Evolutionary conservation across 371 early-diverging fungal genomes (phyloP).

Genomic region (Mortierella polycephala): DNA sequence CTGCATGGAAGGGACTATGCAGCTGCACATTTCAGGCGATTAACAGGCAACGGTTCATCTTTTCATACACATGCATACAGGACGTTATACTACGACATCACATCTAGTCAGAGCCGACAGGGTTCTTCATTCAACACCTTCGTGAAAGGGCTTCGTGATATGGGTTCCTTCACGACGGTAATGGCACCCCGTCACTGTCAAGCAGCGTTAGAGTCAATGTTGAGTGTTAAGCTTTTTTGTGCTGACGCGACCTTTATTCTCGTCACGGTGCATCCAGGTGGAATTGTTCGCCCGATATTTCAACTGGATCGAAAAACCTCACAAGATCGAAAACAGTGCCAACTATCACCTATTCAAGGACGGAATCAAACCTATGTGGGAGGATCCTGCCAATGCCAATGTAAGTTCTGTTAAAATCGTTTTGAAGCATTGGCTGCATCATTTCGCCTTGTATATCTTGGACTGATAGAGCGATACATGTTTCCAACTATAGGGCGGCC

Average conservation of each 20-base stretch:
- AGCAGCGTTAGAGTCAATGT: neutral
- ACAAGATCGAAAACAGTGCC: slow-evolving; percentile 61
- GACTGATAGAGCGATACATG: neutral
- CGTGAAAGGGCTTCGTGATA: slow-evolving; percentile 25
- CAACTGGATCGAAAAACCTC: slow-evolving; percentile 52
- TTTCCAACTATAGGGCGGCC: slow-evolving; percentile 29
- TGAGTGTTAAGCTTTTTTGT: neutral
- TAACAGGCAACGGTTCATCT: no score
- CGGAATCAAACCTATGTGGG: slow-evolving; percentile 98
- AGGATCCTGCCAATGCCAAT: slow-evolving; percentile 91
- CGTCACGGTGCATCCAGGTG: slow-evolving; percentile 12
- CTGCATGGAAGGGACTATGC: neutral
- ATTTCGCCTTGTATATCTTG: neutral
- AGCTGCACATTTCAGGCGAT: neutral
- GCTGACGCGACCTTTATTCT: neutral
- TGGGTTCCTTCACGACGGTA: slow-evolving; percentile 44
- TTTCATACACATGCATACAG: slow-evolving; percentile 3
- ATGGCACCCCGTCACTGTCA: neutral
- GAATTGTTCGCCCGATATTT: slow-evolving; percentile 50
- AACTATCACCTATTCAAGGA: slow-evolving; percentile 96
- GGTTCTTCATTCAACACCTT: slow-evolving; percentile 32
- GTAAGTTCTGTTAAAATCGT: slow-evolving; percentile 48
- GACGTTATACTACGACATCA: slow-evolving; percentile 39
- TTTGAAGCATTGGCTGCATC: neutral
- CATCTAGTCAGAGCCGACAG: slow-evolving; percentile 20